These are phyloP conservation scores for Mycena pura DNA, from an alignment of 768 basidiomycete genomes.

Conservation along the genomic window DNA sequence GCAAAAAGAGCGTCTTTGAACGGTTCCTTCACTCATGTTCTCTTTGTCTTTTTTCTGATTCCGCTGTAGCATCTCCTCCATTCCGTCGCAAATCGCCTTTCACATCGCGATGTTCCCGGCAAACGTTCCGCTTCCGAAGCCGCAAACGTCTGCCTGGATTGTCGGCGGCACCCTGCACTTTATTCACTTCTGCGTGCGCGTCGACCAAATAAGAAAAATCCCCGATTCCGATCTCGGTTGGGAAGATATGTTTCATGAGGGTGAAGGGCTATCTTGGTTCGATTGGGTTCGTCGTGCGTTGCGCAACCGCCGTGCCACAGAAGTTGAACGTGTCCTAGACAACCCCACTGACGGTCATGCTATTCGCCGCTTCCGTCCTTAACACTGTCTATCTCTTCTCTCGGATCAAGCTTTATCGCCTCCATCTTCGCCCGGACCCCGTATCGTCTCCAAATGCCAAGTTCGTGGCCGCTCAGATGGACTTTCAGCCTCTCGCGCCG, in stretches of 20 bases:
- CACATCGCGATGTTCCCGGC: slow-evolving; percentile 84
- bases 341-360: slow-evolving; percentile 62
- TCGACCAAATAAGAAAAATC: slow-evolving; percentile 60
- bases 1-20: slow-evolving; percentile 70
- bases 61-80: slow-evolving; percentile 56
- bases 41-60: slow-evolving; percentile 6
- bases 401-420: slow-evolving; percentile 70
- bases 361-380: slow-evolving; percentile 59
- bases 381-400: slow-evolving; percentile 76
- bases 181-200: slow-evolving; percentile 68
- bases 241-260: slow-evolving; percentile 80
- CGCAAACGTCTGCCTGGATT: slow-evolving; percentile 69
- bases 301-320: not conserved
- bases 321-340: slow-evolving; percentile 50
- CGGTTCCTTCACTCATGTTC: slow-evolving; percentile 47
- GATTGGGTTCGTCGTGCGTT: slow-evolving; percentile 68
- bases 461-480: slow-evolving; percentile 64
- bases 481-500: slow-evolving; percentile 50
- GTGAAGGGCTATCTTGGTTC: slow-evolving; percentile 70
- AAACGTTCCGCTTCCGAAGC: slow-evolving; percentile 75
- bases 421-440: slow-evolving; percentile 67
- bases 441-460: slow-evolving; percentile 74
- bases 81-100: slow-evolving; percentile 78
- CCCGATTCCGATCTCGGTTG: slow-evolving; percentile 76
- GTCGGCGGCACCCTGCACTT: slow-evolving; percentile 71